phyloP scores from a whole-genome alignment of 1,139 yeast genomes.

The Zygosaccharomyces pseudobailii region DNA sequence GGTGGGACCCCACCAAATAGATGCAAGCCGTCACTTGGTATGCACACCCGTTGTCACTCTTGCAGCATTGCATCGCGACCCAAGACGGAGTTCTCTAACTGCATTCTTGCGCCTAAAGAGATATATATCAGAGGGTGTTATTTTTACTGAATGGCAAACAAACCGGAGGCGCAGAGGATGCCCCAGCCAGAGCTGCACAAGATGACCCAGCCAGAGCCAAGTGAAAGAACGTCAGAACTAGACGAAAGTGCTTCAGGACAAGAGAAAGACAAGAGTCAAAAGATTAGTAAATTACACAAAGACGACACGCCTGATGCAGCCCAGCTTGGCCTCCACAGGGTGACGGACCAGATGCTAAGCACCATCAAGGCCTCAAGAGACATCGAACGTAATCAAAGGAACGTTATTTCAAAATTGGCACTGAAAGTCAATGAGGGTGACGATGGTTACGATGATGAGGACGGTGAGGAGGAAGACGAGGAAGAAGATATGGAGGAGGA shows the following conservation, averaged over 20 bases:
- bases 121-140: not conserved
- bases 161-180: not conserved
- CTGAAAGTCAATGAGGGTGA: conserved; percentile 16
- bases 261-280: not conserved
- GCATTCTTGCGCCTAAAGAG: not conserved
- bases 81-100: not conserved
- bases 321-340: conserved; percentile 38
- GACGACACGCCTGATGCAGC: not conserved
- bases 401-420: conserved; percentile 24
- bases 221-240: not conserved
- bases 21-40: not conserved
- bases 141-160: not conserved
- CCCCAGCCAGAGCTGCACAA: not conserved
- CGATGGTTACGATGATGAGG: conserved; percentile 3
- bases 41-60: not conserved
- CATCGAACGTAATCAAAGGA: conserved; percentile 37
- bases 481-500: conserved; percentile 10
- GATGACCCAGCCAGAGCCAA: conserved; percentile 1
- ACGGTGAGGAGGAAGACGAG: conserved; percentile 8
- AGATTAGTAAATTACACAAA: not conserved
- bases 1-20: not conserved
- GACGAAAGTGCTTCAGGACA: not conserved
- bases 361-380: conserved; percentile 33
- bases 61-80: not conserved
- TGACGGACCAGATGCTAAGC: conserved; percentile 33